Percentiles rank a stretch among this genome's conserved stretches.
Evolutionary conservation across 257 asterid genomes (phyloP).

Genomic region (Nicotiana otophora): DNA sequence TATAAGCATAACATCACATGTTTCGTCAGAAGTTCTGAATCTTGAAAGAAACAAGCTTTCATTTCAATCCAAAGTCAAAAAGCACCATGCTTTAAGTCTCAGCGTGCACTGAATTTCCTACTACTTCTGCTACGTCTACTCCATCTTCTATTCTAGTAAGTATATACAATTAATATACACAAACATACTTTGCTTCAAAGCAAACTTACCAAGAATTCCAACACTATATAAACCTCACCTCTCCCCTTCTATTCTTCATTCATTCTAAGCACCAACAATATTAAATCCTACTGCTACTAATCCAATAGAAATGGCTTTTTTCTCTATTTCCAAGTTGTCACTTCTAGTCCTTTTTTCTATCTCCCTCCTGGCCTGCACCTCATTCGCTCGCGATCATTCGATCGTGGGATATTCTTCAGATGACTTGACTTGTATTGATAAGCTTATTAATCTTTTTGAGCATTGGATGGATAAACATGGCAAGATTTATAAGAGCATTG

Average conservation of each 20-base stretch:
- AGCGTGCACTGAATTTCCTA: conserved; percentile 15
- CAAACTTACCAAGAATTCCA: neutral
- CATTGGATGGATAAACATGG: conserved; percentile 54
- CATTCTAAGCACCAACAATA: conserved; percentile 22
- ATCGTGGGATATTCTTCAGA: conserved; percentile 53
- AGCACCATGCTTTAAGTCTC: conserved; percentile 54
- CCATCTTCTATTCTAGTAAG: neutral
- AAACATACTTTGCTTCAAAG: conserved; percentile 30
- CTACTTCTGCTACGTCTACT: neutral
- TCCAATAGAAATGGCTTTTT: conserved; percentile 30
- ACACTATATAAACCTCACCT: conserved; percentile 17
- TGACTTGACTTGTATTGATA: conserved; percentile 47
- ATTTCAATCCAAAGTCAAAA: conserved; percentile 32
- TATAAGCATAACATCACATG: neutral
- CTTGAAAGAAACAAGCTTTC: conserved; percentile 30
- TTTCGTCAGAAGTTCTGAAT: conserved; percentile 6
- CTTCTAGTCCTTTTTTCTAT: conserved; percentile 26
- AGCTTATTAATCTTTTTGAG: conserved; percentile 54
- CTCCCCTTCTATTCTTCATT: conserved; percentile 12
- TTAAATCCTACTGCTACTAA: neutral
- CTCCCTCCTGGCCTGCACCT: conserved; percentile 15
- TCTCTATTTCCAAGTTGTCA: conserved; percentile 25
- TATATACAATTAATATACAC: neutral
- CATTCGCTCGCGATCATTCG: conserved; percentile 43
- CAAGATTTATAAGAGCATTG: conserved; percentile 40